Conservation (phyloP, 345 rosid genomes). For the Barbarea vulgaris region DNA sequence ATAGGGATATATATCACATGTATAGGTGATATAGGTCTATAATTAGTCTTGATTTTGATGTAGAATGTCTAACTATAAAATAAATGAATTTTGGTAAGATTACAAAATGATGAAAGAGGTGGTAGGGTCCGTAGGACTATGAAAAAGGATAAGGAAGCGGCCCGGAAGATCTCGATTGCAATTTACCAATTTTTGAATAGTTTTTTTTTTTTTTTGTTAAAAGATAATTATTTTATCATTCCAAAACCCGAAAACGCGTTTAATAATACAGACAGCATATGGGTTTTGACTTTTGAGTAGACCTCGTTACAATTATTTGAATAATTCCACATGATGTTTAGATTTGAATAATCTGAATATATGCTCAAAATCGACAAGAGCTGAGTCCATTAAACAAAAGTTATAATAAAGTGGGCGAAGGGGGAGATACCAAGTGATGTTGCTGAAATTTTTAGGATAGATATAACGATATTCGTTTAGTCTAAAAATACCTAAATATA, state of each 20-base stretch:
- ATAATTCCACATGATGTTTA: slow-evolving; percentile 6
- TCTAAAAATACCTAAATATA: no score
- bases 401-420: no score
- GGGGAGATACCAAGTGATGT: no score
- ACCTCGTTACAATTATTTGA: slow-evolving; percentile 10
- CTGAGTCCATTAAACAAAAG: no score
- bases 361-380: not conserved
- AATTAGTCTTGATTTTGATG: slow-evolving; percentile 11
- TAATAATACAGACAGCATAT: slow-evolving; percentile 32
- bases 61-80: not conserved
- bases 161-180: slow-evolving; percentile 16
- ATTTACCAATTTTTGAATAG: not conserved
- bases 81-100: slow-evolving; percentile 2
- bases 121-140: slow-evolving; percentile 11
- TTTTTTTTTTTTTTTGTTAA: not conserved
- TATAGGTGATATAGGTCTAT: not conserved
- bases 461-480: no score
- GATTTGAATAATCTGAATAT: not conserved
- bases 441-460: no score
- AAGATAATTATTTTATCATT: not conserved
- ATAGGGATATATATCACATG: not conserved
- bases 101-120: not conserved
- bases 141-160: slow-evolving; percentile 7
- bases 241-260: slow-evolving; percentile 34
- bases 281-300: slow-evolving; percentile 29